Evolutionary conservation across 345 rosid species (phyloP), one percentile per base, ranked within the genome.

Genomic region (Boechera divaricarpa): DNA sequence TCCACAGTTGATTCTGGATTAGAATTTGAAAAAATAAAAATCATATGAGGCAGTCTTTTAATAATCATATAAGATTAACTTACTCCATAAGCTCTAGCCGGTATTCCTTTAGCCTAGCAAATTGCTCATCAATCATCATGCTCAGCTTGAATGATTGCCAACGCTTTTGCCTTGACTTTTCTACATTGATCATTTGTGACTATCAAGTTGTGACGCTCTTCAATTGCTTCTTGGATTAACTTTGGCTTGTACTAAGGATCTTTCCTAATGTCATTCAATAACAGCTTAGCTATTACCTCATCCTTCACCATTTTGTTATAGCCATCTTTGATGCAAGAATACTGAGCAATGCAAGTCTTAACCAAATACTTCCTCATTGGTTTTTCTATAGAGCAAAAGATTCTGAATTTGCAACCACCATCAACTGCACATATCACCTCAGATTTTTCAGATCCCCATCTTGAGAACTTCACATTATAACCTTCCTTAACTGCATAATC

Each of bases 311-410:
- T 36, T 2, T 41, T 69, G 28, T 7, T 24, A 12, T 6, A 69
- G 0, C 16, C 32, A 0, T 61, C 16, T 0, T 21, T 38, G 6
- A 2, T 21, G 11, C 31, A 38, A 2, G 66, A 1, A 61, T 39
- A 16, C 3, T 5, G 1, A 5, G 16, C 29, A 21, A 38, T 5
- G 16, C 9, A 60, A 0, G 16, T 18, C 0, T 60, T 36, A 2
- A 60, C n/a, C n/a, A 36, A 1, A 6, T 21, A 62, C 0, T 0
- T 5, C 0, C 4, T 6, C 1, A 1, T 0, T 5, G 2, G 0
- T 6, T 3, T 5, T 1, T 24, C 10, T 24, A 0, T 1, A 0
- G 49, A 24, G 1, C 49, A 39, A 6, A 11, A 62, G 0, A 62
- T 24, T 12, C 15, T 44, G 5, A 44, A 63, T 12, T 4, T 1